Percentiles rank a stretch among this genome's conserved stretches.
Conservation (phyloP, 345 rosid genomes). For the Syzygium aqueum region DNA sequence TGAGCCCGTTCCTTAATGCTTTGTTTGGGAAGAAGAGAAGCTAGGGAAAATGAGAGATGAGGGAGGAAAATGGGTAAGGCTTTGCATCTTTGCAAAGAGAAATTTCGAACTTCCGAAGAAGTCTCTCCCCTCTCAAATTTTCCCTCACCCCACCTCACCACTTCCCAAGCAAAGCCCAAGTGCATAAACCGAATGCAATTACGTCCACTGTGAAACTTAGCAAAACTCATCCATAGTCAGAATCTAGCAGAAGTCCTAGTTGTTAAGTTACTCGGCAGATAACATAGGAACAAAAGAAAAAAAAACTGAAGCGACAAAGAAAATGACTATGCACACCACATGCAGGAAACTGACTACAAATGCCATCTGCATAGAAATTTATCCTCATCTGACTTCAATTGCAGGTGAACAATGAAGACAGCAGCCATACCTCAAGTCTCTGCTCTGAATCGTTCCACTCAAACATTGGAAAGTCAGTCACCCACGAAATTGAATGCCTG, state of each 20-base stretch:
- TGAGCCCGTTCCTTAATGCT: not conserved
- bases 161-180: not conserved
- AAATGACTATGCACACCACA: not conserved
- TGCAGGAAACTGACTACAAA: not conserved
- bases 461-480: conserved; percentile 96
- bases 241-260: not conserved
- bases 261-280: not conserved
- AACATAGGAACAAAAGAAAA: not conserved
- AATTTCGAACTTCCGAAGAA: not conserved
- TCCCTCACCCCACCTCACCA: not conserved
- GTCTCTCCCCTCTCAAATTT: not conserved
- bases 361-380: not conserved
- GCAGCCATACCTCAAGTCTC: conserved; percentile 71
- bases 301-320: not conserved
- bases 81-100: not conserved
- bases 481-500: conserved; percentile 85
- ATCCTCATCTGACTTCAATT: not conserved
- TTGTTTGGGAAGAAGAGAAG: not conserved
- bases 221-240: not conserved
- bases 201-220: not conserved
- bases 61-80: not conserved
- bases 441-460: conserved; percentile 89
- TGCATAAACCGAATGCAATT: not conserved
- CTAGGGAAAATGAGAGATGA: not conserved
- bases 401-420: not conserved